Evolutionary conservation across 2,329 filamentous ascomycete species (phyloP), one percentile per base, ranked within the genome.

Genomic region (Pseudopyricularia javanii): DNA sequence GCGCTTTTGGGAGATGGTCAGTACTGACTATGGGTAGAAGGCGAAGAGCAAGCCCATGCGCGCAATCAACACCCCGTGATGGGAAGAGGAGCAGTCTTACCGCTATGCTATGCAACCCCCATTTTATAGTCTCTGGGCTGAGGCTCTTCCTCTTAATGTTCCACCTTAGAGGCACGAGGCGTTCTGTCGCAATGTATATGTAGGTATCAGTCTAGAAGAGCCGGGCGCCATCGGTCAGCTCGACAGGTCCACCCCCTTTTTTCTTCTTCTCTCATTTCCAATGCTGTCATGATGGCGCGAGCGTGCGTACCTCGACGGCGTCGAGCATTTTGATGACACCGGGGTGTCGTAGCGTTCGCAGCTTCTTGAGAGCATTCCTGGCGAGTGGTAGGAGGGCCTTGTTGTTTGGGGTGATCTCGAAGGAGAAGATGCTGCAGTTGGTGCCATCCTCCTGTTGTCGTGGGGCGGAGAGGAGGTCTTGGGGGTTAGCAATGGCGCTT

Each of bases 111-210:
- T 89, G 87, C 40, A 98, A 70, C 0, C 93, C 93, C 93, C 93
- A 98, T 80, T 96, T 98, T 49, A 93, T 81, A 1, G 91, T 97
- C 72, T 97, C 93, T 40, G 89, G 84, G 55, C 83, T 90, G 56
- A 97, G 68, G 64, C 88, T 93, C 71, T 88, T 91, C 60, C 91
- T 78, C 71, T 86, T 89, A 48, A 94, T 84, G 62, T 94, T 85
- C 93, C 93, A 97, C 59, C 84, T 81, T 51, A 98, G 72, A 3
- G 93, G 93, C 12, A 84, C 83, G 9, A 98, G 74, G 58, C 91
- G 82, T 71, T 98, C 93, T 24, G 91, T 97, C 54, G 93, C 90
- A 65, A 98, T 90, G 66, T 97, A 96, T 57, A 98, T 93, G 64
- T 93, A 91, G 26, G 87, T 81, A 59, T 98, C 93, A 63, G 91